Conservation (phyloP, 306 rosid genomes). For the Malus sieversii region DNA sequence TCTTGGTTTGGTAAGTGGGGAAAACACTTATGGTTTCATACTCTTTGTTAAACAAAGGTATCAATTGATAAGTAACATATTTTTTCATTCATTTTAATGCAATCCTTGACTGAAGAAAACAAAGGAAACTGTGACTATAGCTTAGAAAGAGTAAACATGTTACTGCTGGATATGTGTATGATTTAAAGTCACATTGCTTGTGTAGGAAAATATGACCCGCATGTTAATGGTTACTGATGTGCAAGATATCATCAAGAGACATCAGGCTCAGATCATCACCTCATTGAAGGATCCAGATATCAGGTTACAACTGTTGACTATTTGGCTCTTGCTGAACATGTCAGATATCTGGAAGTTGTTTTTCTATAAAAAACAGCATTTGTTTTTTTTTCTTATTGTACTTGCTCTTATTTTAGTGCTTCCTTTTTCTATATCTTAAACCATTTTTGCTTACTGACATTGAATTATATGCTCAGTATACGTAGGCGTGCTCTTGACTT, state of each 20-base stretch:
- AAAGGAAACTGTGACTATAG: not conserved
- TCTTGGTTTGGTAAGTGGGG: conserved; percentile 84
- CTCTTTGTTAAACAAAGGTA: not conserved
- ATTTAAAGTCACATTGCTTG: conserved; percentile 22
- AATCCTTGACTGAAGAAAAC: not conserved
- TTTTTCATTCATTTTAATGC: not conserved
- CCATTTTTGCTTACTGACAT: conserved; percentile 19
- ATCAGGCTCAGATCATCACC: conserved; percentile 98
- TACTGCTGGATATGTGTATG: conserved; percentile 7
- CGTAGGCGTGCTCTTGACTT: conserved; percentile 99
- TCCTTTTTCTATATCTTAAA: not conserved
- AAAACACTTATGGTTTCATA: not conserved
- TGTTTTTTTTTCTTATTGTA: not conserved
- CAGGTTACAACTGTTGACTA: conserved; percentile 47
- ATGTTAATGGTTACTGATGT: conserved; percentile 98
- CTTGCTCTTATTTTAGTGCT: not conserved
- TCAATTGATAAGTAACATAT: not conserved
- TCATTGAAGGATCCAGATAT: conserved; percentile 98
- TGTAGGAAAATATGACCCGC: conserved; percentile 98
- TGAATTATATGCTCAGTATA: conserved; percentile 49
- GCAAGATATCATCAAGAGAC: conserved; percentile 97
- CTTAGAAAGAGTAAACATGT: conserved; percentile 20
- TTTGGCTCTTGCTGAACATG: conserved; percentile 21
- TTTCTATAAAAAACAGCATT: not conserved
- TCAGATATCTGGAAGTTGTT: not conserved